Evolutionary conservation across 805 yeast species (phyloP).

Genomic region (Lipomyces starkeyi): DNA sequence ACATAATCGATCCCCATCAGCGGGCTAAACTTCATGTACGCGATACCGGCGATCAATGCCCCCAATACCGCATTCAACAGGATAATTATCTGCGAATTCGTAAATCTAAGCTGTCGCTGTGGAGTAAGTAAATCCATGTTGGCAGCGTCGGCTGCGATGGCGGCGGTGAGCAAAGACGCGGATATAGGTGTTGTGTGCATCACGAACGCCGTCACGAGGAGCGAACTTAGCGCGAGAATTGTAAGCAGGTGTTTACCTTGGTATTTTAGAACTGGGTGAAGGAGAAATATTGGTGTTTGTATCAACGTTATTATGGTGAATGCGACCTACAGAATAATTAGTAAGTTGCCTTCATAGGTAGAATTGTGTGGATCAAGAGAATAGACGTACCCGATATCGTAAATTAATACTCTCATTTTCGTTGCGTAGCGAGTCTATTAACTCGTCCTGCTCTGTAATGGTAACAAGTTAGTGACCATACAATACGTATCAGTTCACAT

Average conservation of each 20-base stretch:
- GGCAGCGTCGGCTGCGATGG: conserved; percentile 14
- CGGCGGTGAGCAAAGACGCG: conserved; percentile 14
- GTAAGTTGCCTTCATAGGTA: not conserved
- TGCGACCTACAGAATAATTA: conserved; percentile 12
- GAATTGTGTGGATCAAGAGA: not conserved
- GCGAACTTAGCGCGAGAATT: conserved; percentile 21
- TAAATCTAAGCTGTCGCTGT: not conserved
- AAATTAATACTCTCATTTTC: conserved; percentile 30
- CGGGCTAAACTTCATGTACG: conserved; percentile 26
- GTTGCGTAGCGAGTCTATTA: conserved; percentile 24
- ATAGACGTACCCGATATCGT: conserved; percentile 29
- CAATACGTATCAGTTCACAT: not conserved
- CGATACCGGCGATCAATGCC: conserved; percentile 17
- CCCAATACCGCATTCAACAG: conserved; percentile 17
- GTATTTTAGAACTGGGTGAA: conserved; percentile 29
- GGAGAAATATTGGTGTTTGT: conserved; percentile 31
- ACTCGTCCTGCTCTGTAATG: conserved; percentile 32
- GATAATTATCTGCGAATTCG: conserved; percentile 15
- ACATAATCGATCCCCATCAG: conserved; percentile 32
- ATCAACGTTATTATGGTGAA: conserved; percentile 28
- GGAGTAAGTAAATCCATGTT: not conserved
- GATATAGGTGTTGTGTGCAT: conserved; percentile 28
- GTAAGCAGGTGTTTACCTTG: conserved; percentile 22
- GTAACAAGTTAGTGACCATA: not conserved
- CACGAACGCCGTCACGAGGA: conserved; percentile 26